Conservation (phyloP, 2,329 filamentous ascomycete species). For the Hawksworthiomyces lignivorus region DNA sequence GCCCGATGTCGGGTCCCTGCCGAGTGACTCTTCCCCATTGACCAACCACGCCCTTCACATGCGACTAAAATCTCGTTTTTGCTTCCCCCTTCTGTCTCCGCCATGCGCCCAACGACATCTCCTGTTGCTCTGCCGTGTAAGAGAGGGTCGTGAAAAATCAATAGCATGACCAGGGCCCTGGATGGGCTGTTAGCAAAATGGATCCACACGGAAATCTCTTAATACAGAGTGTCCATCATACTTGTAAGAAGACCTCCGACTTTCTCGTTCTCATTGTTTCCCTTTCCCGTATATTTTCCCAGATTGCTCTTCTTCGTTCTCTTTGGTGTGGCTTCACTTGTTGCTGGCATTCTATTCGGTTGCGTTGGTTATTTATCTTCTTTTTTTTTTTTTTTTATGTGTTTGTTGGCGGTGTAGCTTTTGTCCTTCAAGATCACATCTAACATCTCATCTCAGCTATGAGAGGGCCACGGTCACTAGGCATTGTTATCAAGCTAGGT, state of each 20-base stretch:
- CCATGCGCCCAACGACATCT: background rate
- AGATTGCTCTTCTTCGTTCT: background rate
- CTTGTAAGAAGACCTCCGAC: slow-evolving; percentile 11
- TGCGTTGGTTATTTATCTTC: background rate
- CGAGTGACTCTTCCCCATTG: too few species aligned
- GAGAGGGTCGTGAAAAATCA: too few species aligned
- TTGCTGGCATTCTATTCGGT: background rate
- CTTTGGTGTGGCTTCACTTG: background rate
- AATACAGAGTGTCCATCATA: slow-evolving; percentile 7
- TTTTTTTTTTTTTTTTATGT: background rate
- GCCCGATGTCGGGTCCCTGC: too few species aligned
- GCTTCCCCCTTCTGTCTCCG: too few species aligned
- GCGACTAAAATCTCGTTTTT: too few species aligned
- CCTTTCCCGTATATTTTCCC: background rate
- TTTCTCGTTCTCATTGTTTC: too few species aligned
- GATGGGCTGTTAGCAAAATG: too few species aligned
- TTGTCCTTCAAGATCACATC: background rate
- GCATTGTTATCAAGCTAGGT: slow-evolving; percentile 85
- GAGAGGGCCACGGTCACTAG: slow-evolving; percentile 59
- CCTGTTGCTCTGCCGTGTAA: background rate
- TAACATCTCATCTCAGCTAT: slow-evolving; percentile 38
- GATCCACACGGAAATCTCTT: slow-evolving; percentile 11
- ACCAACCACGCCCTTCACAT: too few species aligned
- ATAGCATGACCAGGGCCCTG: too few species aligned
- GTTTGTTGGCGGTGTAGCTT: too few species aligned